A percentile compares a stretch with the other conserved stretches of the same genome.
phyloP scores from a whole-genome alignment of 352 stramenopile genomes.

The Phytophthora rubi region DNA sequence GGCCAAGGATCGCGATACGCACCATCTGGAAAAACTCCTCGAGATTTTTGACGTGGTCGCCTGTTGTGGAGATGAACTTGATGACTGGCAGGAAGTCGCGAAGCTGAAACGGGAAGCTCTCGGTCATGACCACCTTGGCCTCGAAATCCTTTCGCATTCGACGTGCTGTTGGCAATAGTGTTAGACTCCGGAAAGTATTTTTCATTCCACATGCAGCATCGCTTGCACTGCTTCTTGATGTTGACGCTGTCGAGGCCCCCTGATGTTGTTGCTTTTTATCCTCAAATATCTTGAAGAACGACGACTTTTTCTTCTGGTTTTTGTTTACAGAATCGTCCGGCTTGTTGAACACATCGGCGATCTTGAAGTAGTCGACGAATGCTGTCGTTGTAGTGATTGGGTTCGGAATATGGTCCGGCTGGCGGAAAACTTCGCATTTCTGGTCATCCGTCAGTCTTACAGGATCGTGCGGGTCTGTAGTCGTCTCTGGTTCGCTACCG shows the following conservation, averaged over 20 bases:
- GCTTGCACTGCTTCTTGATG: neutral
- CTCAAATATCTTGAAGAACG: constrained; percentile 59
- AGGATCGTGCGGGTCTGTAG: constrained; percentile 5
- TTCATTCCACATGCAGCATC: constrained; percentile 25
- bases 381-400: constrained; percentile 72
- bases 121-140: constrained; percentile 78
- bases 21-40: constrained; percentile 89
- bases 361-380: constrained; percentile 74
- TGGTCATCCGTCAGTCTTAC: constrained; percentile 53
- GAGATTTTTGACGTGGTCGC: constrained; percentile 80
- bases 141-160: constrained; percentile 74
- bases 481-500: neutral
- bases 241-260: constrained; percentile 4
- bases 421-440: constrained; percentile 61
- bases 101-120: constrained; percentile 77
- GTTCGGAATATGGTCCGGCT: constrained; percentile 67
- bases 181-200: constrained; percentile 76
- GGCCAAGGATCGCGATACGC: constrained; percentile 10
- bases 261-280: constrained; percentile 32
- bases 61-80: constrained; percentile 77
- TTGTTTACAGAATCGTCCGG: constrained; percentile 7
- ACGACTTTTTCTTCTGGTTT: constrained; percentile 45
- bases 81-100: constrained; percentile 79
- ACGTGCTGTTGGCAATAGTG: constrained; percentile 52
- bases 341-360: constrained; percentile 8